phyloP scores from a whole-genome alignment of 805 yeast genomes.

The Millerago galiae region DNA sequence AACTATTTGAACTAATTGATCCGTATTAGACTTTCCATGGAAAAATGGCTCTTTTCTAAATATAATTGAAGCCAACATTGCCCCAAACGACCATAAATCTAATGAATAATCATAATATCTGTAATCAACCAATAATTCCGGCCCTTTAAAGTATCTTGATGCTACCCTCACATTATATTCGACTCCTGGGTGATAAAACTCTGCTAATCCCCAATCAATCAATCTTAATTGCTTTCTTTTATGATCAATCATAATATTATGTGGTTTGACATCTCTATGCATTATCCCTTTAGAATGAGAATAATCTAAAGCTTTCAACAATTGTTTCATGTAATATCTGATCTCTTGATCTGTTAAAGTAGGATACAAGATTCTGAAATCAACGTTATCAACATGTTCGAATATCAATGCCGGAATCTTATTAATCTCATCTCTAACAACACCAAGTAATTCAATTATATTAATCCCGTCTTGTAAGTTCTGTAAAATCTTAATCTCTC shows the following conservation, averaged over 20 bases:
- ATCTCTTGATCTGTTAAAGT: slow-evolving; percentile 69
- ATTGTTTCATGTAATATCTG: slow-evolving; percentile 75
- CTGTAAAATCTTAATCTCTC: slow-evolving; percentile 83
- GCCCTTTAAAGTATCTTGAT: slow-evolving; percentile 86
- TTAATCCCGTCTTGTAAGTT: slow-evolving; percentile 82
- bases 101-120: slow-evolving; percentile 83
- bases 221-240: slow-evolving; percentile 52
- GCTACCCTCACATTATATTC: slow-evolving; percentile 92
- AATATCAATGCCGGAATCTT: slow-evolving; percentile 86
- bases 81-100: slow-evolving; percentile 89
- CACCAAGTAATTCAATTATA: slow-evolving; percentile 66
- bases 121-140: slow-evolving; percentile 77
- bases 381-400: slow-evolving; percentile 79
- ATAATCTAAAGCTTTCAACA: slow-evolving; percentile 77
- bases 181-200: slow-evolving; percentile 83
- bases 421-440: slow-evolving; percentile 80
- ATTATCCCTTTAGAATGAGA: slow-evolving; percentile 92
- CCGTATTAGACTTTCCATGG: slow-evolving; percentile 87
- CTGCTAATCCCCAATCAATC: slow-evolving; percentile 95
- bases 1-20: slow-evolving; percentile 86
- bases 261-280: slow-evolving; percentile 94
- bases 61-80: slow-evolving; percentile 84
- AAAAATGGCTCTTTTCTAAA: slow-evolving; percentile 89
- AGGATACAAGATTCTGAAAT: slow-evolving; percentile 82
- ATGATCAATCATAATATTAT: slow-evolving; percentile 90